A percentile compares a stretch with the other conserved stretches of the same genome.
Evolutionary conservation across 257 asterid genomes (phyloP).

Genomic region (Penstemon barbatus): DNA sequence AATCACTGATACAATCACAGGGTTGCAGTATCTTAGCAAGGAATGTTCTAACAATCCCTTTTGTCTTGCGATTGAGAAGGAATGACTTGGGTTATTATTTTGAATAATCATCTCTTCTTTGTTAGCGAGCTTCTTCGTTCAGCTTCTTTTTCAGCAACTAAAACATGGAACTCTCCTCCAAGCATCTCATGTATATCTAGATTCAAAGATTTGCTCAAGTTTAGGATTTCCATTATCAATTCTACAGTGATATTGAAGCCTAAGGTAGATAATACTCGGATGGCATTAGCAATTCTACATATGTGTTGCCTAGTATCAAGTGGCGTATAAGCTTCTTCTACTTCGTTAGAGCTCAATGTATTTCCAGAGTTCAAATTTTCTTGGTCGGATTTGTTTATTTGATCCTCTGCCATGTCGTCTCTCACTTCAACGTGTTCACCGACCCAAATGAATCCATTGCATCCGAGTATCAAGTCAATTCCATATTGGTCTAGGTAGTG

Average conservation of each 20-base stretch:
- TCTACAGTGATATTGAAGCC: conserved; percentile 73
- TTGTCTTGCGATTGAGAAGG: neutral
- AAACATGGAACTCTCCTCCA: conserved; percentile 76
- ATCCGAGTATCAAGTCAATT: conserved; percentile 82
- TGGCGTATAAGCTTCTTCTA: conserved; percentile 51
- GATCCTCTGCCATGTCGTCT: conserved; percentile 67
- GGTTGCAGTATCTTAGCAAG: too few relatives aligned
- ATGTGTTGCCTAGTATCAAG: conserved; percentile 62
- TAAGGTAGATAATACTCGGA: conserved; percentile 65
- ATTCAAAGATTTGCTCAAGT: conserved; percentile 52
- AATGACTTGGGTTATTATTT: neutral
- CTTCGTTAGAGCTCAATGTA: conserved; percentile 30
- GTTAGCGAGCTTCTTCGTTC: conserved; percentile 52
- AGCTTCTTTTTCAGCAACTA: conserved; percentile 86
- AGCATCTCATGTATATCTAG: conserved; percentile 83
- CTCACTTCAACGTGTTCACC: conserved; percentile 82
- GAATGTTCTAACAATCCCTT: too few relatives aligned
- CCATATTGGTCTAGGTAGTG: conserved; percentile 75
- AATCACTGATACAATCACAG: too few relatives aligned
- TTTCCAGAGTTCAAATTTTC: conserved; percentile 33
- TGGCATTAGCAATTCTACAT: conserved; percentile 82
- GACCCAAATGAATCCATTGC: conserved; percentile 90
- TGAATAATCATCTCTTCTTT: conserved; percentile 43
- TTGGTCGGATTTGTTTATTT: conserved; percentile 45
- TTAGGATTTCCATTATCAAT: conserved; percentile 48